These are phyloP conservation scores for Plectranthus barbatus DNA, from an alignment of 257 asterid species.

Conservation along the genomic window DNA sequence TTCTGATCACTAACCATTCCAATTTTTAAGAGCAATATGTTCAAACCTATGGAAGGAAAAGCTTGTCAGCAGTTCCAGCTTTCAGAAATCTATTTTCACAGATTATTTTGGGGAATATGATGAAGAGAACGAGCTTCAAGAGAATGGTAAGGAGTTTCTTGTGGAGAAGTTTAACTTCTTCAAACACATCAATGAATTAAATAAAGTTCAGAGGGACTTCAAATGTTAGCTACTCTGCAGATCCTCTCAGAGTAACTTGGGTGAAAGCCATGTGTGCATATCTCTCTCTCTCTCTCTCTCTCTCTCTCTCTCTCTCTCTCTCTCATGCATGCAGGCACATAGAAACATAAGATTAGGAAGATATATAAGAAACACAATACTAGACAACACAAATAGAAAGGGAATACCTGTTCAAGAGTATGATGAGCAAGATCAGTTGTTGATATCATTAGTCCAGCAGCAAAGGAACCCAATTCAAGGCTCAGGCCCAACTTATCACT, in stretches of 20 bases:
- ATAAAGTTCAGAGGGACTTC: neutral
- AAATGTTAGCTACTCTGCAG: neutral
- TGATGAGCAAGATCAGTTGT: conserved; percentile 77
- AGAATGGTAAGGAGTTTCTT: too few relatives aligned
- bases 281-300: neutral
- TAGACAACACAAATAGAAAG: neutral
- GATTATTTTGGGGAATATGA: too few relatives aligned
- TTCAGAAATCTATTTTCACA: neutral
- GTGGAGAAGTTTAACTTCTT: neutral
- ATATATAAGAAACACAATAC: conserved; percentile 2
- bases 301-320: neutral
- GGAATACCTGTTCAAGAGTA: conserved; percentile 69
- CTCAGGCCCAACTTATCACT: conserved; percentile 82
- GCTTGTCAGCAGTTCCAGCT: neutral
- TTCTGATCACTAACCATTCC: conserved; percentile 5
- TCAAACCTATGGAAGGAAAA: neutral
- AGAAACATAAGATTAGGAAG: neutral
- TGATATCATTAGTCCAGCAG: conserved; percentile 91
- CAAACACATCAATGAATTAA: neutral
- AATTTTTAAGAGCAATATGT: neutral
- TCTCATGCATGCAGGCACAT: neutral
- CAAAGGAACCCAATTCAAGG: conserved; percentile 88
- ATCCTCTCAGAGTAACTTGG: neutral
- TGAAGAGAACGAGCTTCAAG: too few relatives aligned
- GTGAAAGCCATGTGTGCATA: neutral